Base-by-base conservation (phyloP, 2,329 filamentous ascomycete species). In the Paecilomyces fulvus region DNA sequence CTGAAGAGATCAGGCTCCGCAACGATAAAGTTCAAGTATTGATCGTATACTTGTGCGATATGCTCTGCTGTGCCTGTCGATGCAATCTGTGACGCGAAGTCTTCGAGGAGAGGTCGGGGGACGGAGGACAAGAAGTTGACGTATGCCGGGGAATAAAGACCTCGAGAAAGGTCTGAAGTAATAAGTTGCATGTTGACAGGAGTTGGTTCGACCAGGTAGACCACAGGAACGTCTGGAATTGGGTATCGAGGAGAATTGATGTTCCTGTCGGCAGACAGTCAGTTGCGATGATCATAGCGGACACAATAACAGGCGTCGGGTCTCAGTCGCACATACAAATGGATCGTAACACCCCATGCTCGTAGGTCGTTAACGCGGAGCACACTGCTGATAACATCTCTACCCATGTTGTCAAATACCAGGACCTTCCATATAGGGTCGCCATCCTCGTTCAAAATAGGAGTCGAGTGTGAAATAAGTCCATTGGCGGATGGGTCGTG, bases 391-490 rank as follows among this genome's bases (percentile, higher is more conserved):
- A 99, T 96, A 58, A 99, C 89, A 82, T 97, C 92, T 71, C 92
- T 83, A 51, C 92, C 94, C 64, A 87, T 76, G 64, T 92, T 88
- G 73, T 99, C 95, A 70, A 99, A 97, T 9, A 99, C 90, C 54
- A 99, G 79, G 6, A 97, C 89, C 73, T 97, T 97, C 92, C 92
- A 97, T 76, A 96, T 92, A 0, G 92, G 92, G 67, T 95, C 90
- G 60, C 92, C 91, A 65, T 95, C 87, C 51, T 89, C 82, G 64
- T 91, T 91, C 59, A 96, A 78, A 54, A 96, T 88, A 14, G 90
- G 87, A n/a, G 86, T 86, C 37, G 86, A 82, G 21, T 87, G 83
- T 55, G 86, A 80, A 55, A 87, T 77, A 9, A 87, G 74, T 53
- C 85, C 86, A 67, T 86, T 86, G 30, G 73, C 67, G 56, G 82